Base-by-base conservation (phyloP, 2,329 filamentous ascomycete species). In the Aspergillus floridensis region DNA sequence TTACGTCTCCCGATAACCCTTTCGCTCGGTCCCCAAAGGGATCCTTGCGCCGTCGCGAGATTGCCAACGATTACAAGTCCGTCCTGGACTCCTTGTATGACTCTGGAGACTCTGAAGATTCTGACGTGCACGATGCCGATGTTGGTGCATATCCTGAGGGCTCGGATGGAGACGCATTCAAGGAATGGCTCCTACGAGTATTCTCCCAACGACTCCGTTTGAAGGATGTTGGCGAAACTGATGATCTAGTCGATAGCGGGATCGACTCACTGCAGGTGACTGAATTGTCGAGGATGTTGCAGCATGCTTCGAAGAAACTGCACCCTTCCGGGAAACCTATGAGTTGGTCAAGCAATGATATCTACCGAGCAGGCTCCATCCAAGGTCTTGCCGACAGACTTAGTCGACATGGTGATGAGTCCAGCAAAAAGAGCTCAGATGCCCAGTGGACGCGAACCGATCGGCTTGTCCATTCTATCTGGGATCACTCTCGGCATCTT, bases 11-110 rank as follows among this genome's bases (percentile, higher is more conserved):
- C 6, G 68, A 71, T 12, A 79, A 79, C 63, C 77, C 78, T 0
- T 80, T 82, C 41, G 61, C 73, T 1, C 72, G 72, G 5, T 78
- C 81, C 0, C 73, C 77, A 3, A 82, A 84, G 65, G 77, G 79
- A 6, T 26, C 24, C 44, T 55, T 29, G 51, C 58, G n/a, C 56
- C 62, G 26, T 49, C 50, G 58, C 24, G 22, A 53, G 4, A 48
- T 61, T 4, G 29, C 56, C 12, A 31, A 50, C 12, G 51, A 59
- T 24, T 68, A 66, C 44, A 44, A 47, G 11, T 26, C 54, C 3
- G 61, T 64, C 5, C 59, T 68, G 19, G 59, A 66, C 7, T 44
- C 29, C 2, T 2, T 60, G 4, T 58, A 60, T 35, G 32, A 44
- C 3, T n/a, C 38, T 7, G 16, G 5, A 7, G 38, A 44, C 14